Base-by-base conservation (phyloP, 495 filamentous ascomycete species). In the Podospora pseudoanserina region DNA sequence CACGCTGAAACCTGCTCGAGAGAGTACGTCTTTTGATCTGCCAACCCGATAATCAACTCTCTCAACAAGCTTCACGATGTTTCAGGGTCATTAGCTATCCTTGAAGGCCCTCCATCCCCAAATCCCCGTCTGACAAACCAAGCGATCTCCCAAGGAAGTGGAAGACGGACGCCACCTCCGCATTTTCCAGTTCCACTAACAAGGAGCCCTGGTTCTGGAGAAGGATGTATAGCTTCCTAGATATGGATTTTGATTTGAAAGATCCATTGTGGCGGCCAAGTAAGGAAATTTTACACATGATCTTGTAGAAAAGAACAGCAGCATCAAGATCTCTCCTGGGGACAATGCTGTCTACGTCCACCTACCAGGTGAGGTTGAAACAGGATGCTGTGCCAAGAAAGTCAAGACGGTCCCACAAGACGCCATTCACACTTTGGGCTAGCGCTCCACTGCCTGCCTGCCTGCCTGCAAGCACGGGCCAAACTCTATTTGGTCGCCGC, bases 401-500 rank as follows among this genome's bases (percentile, higher is more conserved):
- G 9, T 49, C 39, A 49, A 49, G 39, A 6, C 13, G 39, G 9
- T 49, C 13, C 39, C 2, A 3, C 39, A 5, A 11, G 39, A 49
- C 39, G 39, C 39, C 13, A 49, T 49, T 49, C 39, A 49, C 39
- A 49, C 15, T 49, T 49, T 49, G 15, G 9, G 39, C 39, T 49
- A 49, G 39, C 39, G 39, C 39, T 13, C 39, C 7, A 49, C 9
- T 16, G 9, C 39, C 9, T 13, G 9, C 39, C 15, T 49, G 39
- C 7, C 39, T 49, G 39, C 39, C 34, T 39, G 34, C 34, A 23
- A 49, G 65, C 65, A 67, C 65, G 57, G 53, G 23, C 57, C 65
- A 67, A 67, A 67, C 65, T 61, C 20, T 60, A 67, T 61, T 32
- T n/a, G 26, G 18, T 23, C 32, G 60, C 34, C 61, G 32, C 32